Evolutionary conservation across 768 basidiomycete genomes (phyloP), one percentile per base, ranked within the genome.

Genomic region (Termitomyces sp.): DNA sequence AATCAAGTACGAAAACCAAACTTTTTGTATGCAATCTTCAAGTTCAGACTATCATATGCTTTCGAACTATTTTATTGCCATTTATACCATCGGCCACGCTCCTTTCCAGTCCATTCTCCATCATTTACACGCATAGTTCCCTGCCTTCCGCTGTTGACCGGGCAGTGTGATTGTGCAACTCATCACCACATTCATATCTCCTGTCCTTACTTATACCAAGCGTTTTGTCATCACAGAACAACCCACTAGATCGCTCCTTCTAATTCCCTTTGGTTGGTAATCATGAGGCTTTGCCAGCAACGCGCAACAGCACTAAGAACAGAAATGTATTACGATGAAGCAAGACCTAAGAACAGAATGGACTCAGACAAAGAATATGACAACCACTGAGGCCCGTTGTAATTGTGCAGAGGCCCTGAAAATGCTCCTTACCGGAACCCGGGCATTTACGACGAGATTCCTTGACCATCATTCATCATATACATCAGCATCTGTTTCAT

Each of bases 1-100:
- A 45, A 52, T 32, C 42, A 51, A 48, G 49, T 59, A 51, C 52
- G 32, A 54, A 59, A 42, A 50, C 35, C 48, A 54, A 62, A 44
- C 53, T 60, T 58, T 58, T 53, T 60, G 58, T 60, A 61, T 62
- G 59, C 64, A 56, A 54, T 22, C 58, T 42, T 54, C 51, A 57
- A 59, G 55, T 53, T 28, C 53, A 58, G 42, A 53, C 57, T 61
- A 65, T 61, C 57, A 50, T 65, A 65, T 63, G 58, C 62, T 64
- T 58, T 59, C 60, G 66, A 65, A 68, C 66, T 69, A 71, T 68
- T 64, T 68, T 67, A 67, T 63, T 51, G 57, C 65, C 69, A 62
- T 64, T 66, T 67, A 66, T 64, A 60, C 61, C 64, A 58, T 56
- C 57, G 60, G 32, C 56, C 62, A 52, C 51, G 26, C 38, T 40